Evolutionary conservation across 1,284 basidiomycete species (phyloP).

Genomic region (Phellopilus nigrolimitatus): DNA sequence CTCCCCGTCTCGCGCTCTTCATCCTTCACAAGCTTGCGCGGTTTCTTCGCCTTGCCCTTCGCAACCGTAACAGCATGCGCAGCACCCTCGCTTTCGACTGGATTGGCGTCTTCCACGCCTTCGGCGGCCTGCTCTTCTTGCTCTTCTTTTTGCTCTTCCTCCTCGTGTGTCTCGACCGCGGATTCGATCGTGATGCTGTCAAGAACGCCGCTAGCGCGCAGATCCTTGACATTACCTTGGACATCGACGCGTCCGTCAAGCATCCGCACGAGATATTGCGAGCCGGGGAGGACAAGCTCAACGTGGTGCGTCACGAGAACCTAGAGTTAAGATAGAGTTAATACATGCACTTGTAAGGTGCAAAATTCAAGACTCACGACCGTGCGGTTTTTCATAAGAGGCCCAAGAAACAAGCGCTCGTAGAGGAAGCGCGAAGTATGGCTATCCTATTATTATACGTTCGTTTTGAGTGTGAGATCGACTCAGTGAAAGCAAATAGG

Average conservation of each 20-base stretch:
- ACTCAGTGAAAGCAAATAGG: background rate
- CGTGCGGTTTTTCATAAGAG: constrained; percentile 60
- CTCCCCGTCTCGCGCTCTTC: constrained; percentile 70
- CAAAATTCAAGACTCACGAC: constrained; percentile 38
- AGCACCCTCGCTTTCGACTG: constrained; percentile 28
- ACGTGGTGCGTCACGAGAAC: constrained; percentile 73
- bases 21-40: constrained; percentile 61
- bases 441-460: constrained; percentile 47
- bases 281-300: constrained; percentile 65
- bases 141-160: constrained; percentile 22
- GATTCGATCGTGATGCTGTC: constrained; percentile 52
- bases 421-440: constrained; percentile 69
- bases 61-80: constrained; percentile 23
- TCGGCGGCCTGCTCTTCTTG: constrained; percentile 27
- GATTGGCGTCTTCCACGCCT: constrained; percentile 32
- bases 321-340: constrained; percentile 29
- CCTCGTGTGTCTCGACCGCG: constrained; percentile 30
- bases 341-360: background rate
- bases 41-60: constrained; percentile 44
- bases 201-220: constrained; percentile 51
- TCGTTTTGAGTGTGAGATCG: background rate
- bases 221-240: constrained; percentile 58
- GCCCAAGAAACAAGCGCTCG: constrained; percentile 58
- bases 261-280: constrained; percentile 68
- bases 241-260: constrained; percentile 69